Evolutionary conservation across 331 rosid genomes (phyloP).

Genomic region (Malus hybrid): DNA sequence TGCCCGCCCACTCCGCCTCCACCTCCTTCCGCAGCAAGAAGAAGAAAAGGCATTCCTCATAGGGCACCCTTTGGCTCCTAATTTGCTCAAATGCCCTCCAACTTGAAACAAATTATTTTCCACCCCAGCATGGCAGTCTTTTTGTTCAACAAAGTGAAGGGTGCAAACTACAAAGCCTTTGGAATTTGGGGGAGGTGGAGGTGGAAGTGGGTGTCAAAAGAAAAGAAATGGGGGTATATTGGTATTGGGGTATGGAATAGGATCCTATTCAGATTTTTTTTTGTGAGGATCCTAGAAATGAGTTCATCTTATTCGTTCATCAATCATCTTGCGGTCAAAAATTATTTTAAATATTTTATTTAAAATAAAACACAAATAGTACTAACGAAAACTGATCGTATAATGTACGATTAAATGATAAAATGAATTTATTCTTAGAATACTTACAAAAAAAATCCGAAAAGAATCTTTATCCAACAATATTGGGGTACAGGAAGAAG

Average conservation of each 20-base stretch:
- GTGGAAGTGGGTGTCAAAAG: not conserved
- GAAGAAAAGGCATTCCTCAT: conserved; percentile 97
- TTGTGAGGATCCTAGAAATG: too few relatives aligned
- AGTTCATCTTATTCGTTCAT: too few relatives aligned
- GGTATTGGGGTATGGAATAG: conserved; percentile 2
- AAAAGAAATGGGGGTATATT: conserved; percentile 24
- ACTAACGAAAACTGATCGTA: rapidly evolving
- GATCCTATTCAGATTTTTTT: too few relatives aligned
- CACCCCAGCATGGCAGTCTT: too few relatives aligned
- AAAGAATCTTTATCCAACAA: too few relatives aligned
- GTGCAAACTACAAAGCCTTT: not conserved
- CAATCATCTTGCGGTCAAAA: too few relatives aligned
- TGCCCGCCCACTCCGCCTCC: conserved; percentile 69
- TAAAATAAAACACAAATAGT: too few relatives aligned
- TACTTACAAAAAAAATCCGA: rapidly evolving
- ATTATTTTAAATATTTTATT: too few relatives aligned
- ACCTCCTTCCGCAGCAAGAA: conserved; percentile 68
- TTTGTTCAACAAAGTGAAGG: conserved; percentile 1
- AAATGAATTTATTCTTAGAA: too few relatives aligned
- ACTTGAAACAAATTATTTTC: not conserved
- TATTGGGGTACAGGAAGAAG: conserved; percentile 11
- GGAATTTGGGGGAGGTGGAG: conserved; percentile 13
- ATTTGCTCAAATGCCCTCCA: not conserved
- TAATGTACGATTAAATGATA: too few relatives aligned
- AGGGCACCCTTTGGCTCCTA: conserved; percentile 82